These are phyloP conservation scores for Cyberlindnera sargentensis DNA, from an alignment of 805 yeast species.

Conservation along the genomic window DNA sequence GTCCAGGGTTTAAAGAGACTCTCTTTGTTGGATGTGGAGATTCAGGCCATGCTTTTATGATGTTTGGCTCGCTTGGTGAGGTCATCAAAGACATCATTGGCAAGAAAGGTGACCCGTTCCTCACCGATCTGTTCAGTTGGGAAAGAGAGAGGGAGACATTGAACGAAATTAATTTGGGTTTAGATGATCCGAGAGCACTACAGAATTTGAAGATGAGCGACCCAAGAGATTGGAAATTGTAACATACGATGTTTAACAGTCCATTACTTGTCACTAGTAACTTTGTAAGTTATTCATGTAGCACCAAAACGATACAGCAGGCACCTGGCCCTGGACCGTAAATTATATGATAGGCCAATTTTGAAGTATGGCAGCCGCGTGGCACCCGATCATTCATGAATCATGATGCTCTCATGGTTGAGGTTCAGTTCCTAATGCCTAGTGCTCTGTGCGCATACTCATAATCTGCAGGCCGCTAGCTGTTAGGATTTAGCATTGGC, in stretches of 20 bases:
- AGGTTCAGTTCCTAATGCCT: too few species aligned
- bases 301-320: too few species aligned
- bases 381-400: neutral
- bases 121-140: slow-evolving; percentile 22
- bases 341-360: neutral
- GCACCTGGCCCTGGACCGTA: too few species aligned
- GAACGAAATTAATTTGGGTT: slow-evolving; percentile 21
- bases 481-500: too few species aligned
- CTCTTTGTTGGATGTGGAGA: slow-evolving; percentile 32
- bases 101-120: slow-evolving; percentile 11
- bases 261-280: neutral
- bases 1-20: slow-evolving; percentile 25
- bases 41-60: slow-evolving; percentile 33
- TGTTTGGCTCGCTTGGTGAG: slow-evolving; percentile 29
- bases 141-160: slow-evolving; percentile 19
- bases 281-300: neutral
- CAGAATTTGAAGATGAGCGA: slow-evolving; percentile 21
- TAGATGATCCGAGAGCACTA: slow-evolving; percentile 23
- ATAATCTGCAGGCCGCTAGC: too few species aligned
- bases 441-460: too few species aligned
- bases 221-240: slow-evolving; percentile 17
- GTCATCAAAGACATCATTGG: slow-evolving; percentile 17
- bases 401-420: neutral
- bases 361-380: neutral
- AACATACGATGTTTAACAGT: neutral